phyloP scores from a whole-genome alignment of 2,329 filamentous ascomycete species.

The Penicillium polonicum region DNA sequence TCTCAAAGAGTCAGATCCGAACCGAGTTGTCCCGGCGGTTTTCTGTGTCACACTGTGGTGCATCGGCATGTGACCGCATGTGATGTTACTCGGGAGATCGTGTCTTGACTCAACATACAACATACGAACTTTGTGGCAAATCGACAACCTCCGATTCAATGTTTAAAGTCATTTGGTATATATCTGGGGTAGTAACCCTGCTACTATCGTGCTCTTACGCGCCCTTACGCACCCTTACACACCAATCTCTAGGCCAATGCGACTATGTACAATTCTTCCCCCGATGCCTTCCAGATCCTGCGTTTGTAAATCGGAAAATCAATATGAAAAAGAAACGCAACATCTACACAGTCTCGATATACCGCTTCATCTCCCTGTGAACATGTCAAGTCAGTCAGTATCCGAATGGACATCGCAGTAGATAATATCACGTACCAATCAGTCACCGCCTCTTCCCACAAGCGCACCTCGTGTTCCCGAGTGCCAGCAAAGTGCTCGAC shows the following conservation, averaged over 20 bases:
- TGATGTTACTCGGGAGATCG: background rate
- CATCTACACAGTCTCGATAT: conserved; percentile 69
- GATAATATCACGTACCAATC: conserved; percentile 70
- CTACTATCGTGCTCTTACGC: background rate
- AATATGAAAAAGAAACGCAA: background rate
- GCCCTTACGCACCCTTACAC: background rate
- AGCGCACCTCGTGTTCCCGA: conserved; percentile 80
- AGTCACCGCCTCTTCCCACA: conserved; percentile 95
- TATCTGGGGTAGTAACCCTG: background rate
- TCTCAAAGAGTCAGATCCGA: background rate
- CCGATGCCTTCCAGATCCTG: background rate
- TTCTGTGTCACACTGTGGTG: background rate
- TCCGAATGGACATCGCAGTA: background rate
- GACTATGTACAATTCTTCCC: conserved; percentile 7
- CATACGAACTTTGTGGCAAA: too few relatives aligned
- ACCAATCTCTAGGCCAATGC: background rate
- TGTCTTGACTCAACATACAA: background rate
- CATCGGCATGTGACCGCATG: conserved; percentile 19
- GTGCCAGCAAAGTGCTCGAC: conserved; percentile 95
- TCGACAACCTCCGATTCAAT: background rate
- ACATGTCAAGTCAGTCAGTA: conserved; percentile 22
- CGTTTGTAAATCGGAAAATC: background rate
- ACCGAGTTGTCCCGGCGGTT: conserved; percentile 19
- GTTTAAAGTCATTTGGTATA: background rate
- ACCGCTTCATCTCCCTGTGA: conserved; percentile 70